Evolutionary conservation across 2,329 filamentous ascomycete genomes (phyloP), one percentile per base, ranked within the genome.

Genomic region (Paecilomyces dactylethromorphus): DNA sequence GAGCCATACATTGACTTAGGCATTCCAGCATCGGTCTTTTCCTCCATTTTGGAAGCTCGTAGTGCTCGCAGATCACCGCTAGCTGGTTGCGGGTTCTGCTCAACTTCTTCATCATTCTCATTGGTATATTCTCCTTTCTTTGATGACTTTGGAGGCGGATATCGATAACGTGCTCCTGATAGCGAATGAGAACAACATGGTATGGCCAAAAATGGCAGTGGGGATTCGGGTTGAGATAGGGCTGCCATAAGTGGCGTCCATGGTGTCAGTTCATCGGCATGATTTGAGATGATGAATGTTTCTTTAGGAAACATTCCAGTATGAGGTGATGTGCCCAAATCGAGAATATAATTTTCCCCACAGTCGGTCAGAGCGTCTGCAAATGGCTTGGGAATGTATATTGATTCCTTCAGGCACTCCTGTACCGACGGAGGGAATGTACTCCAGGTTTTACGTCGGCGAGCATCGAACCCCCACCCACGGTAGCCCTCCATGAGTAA

Each of bases 281-380:
- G 94, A 70, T 99, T 99, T 54, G 92, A 96, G 63, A 99, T 89
- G 67, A 99, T 91, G 74, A 99, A 99, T 0, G 91, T 95, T 29
- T 86, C 85, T 15, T 74, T 71, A 0, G 85, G 81, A 68, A 97
- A 96, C 10, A 80, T 68, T 35, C 93, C 94, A 62, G 71, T 67
- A 53, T 76, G 72, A 8, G 68, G 66, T 12, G 63, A 56, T 31
- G 68, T 58, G 6, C 61, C 66, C 4, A 68, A 50, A 13, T 64
- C 51, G n/a, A 51, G 7, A 8, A 24, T n/a, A 49, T 58, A 22
- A 31, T 26, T 35, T 1, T 15, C 54, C 53, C 53, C 33, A 11
- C 31, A 31, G 3, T 35, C 22, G 2, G 53, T 54, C 5, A 69
- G 50, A 1, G 60, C 65, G 53, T 75, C 71, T 7, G 67, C 61